phyloP scores from a whole-genome alignment of 2,329 filamentous ascomycete species.

The Mollisiaceae sp. region DNA sequence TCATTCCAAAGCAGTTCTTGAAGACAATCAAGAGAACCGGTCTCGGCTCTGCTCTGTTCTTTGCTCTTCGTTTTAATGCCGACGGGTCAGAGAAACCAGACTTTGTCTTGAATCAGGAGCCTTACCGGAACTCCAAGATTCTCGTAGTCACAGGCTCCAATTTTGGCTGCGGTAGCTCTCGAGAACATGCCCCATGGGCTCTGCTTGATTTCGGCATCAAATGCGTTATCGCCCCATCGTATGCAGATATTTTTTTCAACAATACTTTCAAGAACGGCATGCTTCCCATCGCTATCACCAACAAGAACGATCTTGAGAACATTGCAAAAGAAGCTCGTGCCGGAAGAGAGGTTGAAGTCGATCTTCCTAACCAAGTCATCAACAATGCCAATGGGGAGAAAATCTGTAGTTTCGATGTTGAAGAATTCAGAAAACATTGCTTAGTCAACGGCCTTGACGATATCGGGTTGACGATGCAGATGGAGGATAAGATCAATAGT shows the following conservation, averaged over 20 bases:
- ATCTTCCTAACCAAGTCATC: conserved; percentile 84
- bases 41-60: conserved; percentile 86
- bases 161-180: conserved; percentile 91
- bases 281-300: conserved; percentile 80
- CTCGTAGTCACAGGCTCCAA: conserved; percentile 90
- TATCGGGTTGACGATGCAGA: conserved; percentile 91
- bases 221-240: conserved; percentile 90
- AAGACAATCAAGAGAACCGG: conserved; percentile 99
- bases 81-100: conserved; percentile 76
- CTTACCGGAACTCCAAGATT: conserved; percentile 84
- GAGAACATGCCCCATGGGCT: conserved; percentile 97
- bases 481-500: conserved; percentile 83
- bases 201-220: conserved; percentile 96
- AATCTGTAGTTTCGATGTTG: conserved; percentile 83
- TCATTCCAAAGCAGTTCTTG: conserved; percentile 98
- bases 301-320: conserved; percentile 67
- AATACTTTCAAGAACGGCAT: conserved; percentile 99
- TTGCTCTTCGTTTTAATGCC: conserved; percentile 77
- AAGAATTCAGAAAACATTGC: conserved; percentile 94
- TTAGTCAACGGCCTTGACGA: conserved; percentile 93
- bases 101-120: conserved; percentile 90
- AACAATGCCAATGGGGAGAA: conserved; percentile 75
- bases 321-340: conserved; percentile 80
- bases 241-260: conserved; percentile 97
- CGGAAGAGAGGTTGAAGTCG: conserved; percentile 85